phyloP scores from a whole-genome alignment of 352 stramenopile genomes.

The Blastocystis sp. region DNA sequence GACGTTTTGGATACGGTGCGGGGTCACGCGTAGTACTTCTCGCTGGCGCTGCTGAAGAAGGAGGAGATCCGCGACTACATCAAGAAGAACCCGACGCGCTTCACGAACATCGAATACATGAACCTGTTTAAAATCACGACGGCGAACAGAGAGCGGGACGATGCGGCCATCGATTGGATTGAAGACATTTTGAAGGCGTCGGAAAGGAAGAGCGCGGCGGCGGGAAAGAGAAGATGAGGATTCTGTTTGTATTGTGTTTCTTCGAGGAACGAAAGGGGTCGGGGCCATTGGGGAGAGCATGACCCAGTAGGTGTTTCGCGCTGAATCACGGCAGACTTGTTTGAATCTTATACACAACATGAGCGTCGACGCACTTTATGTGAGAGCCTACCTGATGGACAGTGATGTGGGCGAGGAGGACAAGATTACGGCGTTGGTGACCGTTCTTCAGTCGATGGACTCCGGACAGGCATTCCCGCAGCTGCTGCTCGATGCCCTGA shows the following conservation, averaged over 20 bases:
- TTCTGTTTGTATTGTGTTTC: neutral
- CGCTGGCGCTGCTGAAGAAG: constrained; percentile 57
- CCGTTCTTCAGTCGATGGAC: constrained; percentile 65
- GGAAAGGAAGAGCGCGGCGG: neutral
- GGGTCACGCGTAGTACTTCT: constrained; percentile 58
- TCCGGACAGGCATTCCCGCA: constrained; percentile 46
- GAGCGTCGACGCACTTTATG: constrained; percentile 56
- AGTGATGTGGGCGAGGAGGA: constrained; percentile 43
- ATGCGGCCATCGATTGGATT: constrained; percentile 68
- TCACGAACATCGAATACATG: constrained; percentile 67
- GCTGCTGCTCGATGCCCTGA: constrained; percentile 42
- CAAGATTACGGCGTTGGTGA: constrained; percentile 59
- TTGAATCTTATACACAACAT: constrained; percentile 40
- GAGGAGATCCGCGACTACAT: constrained; percentile 67
- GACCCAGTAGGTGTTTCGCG: neutral
- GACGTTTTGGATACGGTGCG: neutral
- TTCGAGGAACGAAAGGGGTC: neutral
- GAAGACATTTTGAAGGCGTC: constrained; percentile 59
- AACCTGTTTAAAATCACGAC: constrained; percentile 65
- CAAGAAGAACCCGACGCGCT: constrained; percentile 36
- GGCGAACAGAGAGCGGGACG: constrained; percentile 42
- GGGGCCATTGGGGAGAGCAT: neutral
- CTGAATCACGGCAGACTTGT: neutral
- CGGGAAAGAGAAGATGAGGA: neutral
- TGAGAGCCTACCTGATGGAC: constrained; percentile 52